A percentile compares a stretch with the other conserved stretches of the same genome.
phyloP scores from a whole-genome alignment of 1,139 yeast species.

The Taphrina wiesneri region DNA sequence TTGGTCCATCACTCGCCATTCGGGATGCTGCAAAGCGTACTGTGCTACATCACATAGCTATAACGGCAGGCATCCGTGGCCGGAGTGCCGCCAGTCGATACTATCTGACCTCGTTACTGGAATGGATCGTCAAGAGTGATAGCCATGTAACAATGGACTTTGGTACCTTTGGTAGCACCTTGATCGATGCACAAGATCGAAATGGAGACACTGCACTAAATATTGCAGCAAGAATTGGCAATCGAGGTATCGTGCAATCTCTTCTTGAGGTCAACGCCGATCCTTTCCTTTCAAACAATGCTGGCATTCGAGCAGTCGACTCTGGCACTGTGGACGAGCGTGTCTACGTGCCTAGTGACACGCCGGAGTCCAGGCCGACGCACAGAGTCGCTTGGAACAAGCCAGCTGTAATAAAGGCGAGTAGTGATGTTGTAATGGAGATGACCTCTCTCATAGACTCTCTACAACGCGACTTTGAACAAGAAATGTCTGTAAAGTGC shows the following conservation, averaged over 20 bases:
- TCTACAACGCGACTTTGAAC: conserved; percentile 52
- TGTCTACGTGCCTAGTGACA: neutral
- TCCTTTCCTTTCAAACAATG: conserved; percentile 70
- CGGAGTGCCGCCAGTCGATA: conserved; percentile 70
- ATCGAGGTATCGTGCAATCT: conserved; percentile 75
- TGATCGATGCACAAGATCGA: conserved; percentile 75
- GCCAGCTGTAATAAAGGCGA: conserved; percentile 13
- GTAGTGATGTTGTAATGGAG: conserved; percentile 43
- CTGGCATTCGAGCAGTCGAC: conserved; percentile 82
- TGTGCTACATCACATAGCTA: conserved; percentile 87
- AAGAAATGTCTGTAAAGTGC: conserved; percentile 54
- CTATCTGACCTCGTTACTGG: conserved; percentile 73
- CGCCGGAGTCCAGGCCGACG: neutral
- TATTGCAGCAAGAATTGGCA: conserved; percentile 86
- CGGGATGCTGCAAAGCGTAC: conserved; percentile 79
- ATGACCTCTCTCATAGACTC: conserved; percentile 47
- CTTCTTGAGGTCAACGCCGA: conserved; percentile 86
- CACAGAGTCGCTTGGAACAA: neutral
- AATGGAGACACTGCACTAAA: conserved; percentile 88
- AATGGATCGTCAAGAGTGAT: conserved; percentile 69
- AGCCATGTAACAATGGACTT: conserved; percentile 53
- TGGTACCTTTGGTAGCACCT: conserved; percentile 61
- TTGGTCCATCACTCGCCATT: conserved; percentile 73
- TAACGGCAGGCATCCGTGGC: conserved; percentile 71
- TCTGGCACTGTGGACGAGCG: conserved; percentile 57